A percentile compares a stretch with the other conserved stretches of the same genome.
These are phyloP conservation scores for Pichia sp. DNA, from an alignment of 1,139 yeast species.

Conservation along the genomic window DNA sequence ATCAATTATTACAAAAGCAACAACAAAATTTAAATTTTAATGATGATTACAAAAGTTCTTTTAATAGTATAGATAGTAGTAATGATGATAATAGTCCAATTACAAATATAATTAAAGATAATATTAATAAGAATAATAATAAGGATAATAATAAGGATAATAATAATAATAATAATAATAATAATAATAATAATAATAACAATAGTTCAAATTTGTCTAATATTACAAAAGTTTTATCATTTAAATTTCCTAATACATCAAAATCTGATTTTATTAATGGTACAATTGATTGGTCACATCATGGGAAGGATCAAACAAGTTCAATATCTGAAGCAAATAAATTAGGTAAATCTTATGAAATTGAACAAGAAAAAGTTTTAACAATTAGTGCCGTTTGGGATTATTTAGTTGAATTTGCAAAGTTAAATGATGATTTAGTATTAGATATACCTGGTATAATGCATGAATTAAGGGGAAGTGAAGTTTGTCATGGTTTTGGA, in stretches of 20 bases:
- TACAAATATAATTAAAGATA: neutral
- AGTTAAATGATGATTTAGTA: constrained; percentile 41
- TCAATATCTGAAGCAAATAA: neutral
- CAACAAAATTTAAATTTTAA: neutral
- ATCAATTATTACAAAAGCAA: constrained; percentile 39
- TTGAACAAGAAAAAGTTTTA: constrained; percentile 40
- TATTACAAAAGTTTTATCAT: constrained; percentile 3
- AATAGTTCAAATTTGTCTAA: neutral
- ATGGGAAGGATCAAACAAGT: constrained; percentile 6
- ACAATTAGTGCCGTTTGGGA: constrained; percentile 85
- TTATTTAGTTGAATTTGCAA: constrained; percentile 47
- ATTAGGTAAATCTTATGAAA: constrained; percentile 24
- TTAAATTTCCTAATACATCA: constrained; percentile 13
- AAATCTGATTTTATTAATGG: constrained; percentile 25
- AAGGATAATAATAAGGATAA: neutral
- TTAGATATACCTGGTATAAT: constrained; percentile 56
- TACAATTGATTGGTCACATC: constrained; percentile 17
- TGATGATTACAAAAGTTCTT: neutral
- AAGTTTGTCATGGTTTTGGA: constrained; percentile 75
- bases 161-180: neutral
- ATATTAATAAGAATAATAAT: neutral
- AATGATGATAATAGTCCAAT: neutral
- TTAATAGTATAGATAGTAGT: neutral
- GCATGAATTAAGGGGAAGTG: constrained; percentile 55
- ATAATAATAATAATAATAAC: neutral